Percentiles rank a stretch among this genome's conserved stretches.
These are phyloP conservation scores for Nemania serpens DNA, from an alignment of 2,329 filamentous ascomycete species.

Conservation along the genomic window DNA sequence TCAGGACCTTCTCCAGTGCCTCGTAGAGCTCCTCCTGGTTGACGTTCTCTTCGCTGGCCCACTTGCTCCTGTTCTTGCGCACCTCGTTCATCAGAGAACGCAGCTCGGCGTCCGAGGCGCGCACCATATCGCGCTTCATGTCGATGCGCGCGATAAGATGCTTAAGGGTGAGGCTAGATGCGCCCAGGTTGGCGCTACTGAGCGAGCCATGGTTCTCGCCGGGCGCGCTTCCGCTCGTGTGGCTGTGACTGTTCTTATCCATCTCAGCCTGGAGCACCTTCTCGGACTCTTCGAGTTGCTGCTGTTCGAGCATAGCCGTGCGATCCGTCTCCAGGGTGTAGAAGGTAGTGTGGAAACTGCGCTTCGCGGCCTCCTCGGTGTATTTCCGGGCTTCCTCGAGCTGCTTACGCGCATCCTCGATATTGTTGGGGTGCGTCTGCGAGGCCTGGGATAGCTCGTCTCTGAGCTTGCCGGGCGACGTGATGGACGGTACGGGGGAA, in stretches of 20 bases:
- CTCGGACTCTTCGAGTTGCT: constrained; percentile 94
- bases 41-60: constrained; percentile 96
- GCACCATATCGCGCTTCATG: constrained; percentile 85
- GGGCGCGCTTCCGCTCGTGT: constrained; percentile 54
- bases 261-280: constrained; percentile 96
- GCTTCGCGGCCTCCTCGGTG: constrained; percentile 85
- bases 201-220: constrained; percentile 81
- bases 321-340: constrained; percentile 95
- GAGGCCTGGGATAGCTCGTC: constrained; percentile 49
- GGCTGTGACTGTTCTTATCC: constrained; percentile 65
- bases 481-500: constrained; percentile 66
- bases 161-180: constrained; percentile 93
- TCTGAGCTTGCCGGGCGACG: constrained; percentile 64
- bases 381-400: constrained; percentile 90
- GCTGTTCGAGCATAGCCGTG: constrained; percentile 96
- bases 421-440: constrained; percentile 63
- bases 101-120: constrained; percentile 90
- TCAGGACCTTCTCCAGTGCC: constrained; percentile 93
- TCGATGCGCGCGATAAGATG: constrained; percentile 97
- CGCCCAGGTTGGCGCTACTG: constrained; percentile 91
- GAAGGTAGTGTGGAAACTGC: constrained; percentile 90
- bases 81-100: constrained; percentile 95
- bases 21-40: constrained; percentile 98
- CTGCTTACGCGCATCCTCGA: constrained; percentile 89
- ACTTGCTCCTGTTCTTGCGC: constrained; percentile 96